Base-by-base conservation (phyloP, 176 grass and related monocot species). In the Themeda triandra region DNA sequence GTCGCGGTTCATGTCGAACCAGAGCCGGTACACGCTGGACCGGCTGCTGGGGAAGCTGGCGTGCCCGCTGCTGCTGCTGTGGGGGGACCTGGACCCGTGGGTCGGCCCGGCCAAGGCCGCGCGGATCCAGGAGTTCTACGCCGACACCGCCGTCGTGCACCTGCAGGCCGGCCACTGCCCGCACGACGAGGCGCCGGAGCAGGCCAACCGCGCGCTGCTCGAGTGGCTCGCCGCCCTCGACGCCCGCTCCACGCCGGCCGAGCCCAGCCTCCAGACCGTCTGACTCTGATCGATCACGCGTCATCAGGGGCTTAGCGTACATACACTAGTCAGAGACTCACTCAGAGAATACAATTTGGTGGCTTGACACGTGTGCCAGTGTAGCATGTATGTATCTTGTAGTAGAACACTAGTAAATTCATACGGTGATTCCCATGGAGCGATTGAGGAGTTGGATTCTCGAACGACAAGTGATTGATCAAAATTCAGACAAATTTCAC, bases 61-160 rank as follows among this genome's bases (percentile, higher is more conserved):
- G 44, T 98, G 93, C 73, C 93, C 96, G 46, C 86, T 98, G 76
- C 87, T 95, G 81, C 91, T 95, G 74, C 81, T 98, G 71, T 98
- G 96, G 96, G 96, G 96, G 1, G 93, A 93, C 71, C 86, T 95
- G 21, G 96, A 95, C 83, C 96, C 93, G 5, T 98, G 96, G 96
- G 91, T 98, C 18, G 93, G 96, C 4, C 87, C 89, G 44, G 79
- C 89, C 17, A 98, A 98, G 78, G 96, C 96, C 4, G 72, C 54
- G 4, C 36, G 68, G 78, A 98, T 95, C 82, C 89, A 90, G 86
- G 85, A 95, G 69, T 93, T 95, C 89, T 98, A 98, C 83, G 63
- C 89, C 1, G 84, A 95, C 45, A 93, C 91, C 21, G 74, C 83
- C 32, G 78, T 94, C 75, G 91, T 98, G 67, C 91, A 89, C 85